phyloP scores from a whole-genome alignment of 2,329 filamentous ascomycete species.

The Sphaerulina musiva region DNA sequence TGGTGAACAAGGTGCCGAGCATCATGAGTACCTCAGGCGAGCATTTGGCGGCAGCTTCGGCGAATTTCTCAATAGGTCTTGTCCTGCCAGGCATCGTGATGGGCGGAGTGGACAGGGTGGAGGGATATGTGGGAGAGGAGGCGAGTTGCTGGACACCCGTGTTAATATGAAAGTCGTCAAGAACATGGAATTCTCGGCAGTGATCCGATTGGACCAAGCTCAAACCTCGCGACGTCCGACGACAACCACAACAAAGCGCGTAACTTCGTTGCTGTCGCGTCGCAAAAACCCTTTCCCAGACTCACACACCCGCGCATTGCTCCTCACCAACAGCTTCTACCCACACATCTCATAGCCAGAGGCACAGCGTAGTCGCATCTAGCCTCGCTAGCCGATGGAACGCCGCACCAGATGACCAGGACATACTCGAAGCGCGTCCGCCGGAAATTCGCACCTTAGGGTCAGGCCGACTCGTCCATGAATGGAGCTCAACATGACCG shows the following conservation, averaged over 20 bases:
- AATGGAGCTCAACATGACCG: slow-evolving; percentile 29
- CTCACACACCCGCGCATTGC: neutral
- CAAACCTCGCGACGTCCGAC: neutral
- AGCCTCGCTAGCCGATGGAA: slow-evolving; percentile 8
- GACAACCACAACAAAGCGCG: slow-evolving; percentile 11
- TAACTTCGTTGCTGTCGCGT: slow-evolving; percentile 1
- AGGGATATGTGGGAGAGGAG: neutral
- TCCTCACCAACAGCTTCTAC: slow-evolving; percentile 2
- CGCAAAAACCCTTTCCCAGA: neutral
- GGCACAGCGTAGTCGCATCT: neutral
- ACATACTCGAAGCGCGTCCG: slow-evolving; percentile 33
- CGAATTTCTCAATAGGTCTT: slow-evolving; percentile 63
- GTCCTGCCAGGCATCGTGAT: slow-evolving; percentile 41
- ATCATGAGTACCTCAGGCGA: slow-evolving; percentile 51
- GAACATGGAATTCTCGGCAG: neutral
- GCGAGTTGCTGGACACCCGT: neutral
- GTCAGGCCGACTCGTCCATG: slow-evolving; percentile 24
- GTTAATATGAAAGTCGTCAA: slow-evolving; percentile 5
- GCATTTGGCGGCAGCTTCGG: slow-evolving; percentile 59
- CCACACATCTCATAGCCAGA: slow-evolving; percentile 9
- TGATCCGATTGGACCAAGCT: neutral
- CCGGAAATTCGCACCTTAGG: slow-evolving; percentile 23
- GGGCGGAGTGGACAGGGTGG: neutral
- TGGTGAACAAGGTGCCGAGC: neutral
- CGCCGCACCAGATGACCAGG: slow-evolving; percentile 30